These are phyloP conservation scores for Globisporangium alternatum DNA, from an alignment of 352 stramenopile species.

Conservation along the genomic window DNA sequence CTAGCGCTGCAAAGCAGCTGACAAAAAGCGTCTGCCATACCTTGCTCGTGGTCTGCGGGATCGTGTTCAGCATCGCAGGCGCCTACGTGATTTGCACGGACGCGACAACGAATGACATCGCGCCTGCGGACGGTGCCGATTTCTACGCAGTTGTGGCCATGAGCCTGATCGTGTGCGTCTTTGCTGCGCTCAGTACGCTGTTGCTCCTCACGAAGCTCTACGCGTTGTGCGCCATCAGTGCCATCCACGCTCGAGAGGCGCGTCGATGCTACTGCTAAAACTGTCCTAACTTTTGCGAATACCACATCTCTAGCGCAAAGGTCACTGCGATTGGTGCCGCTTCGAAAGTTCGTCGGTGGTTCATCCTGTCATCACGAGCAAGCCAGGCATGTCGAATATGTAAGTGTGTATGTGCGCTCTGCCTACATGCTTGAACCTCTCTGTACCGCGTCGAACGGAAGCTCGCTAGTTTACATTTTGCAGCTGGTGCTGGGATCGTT, in stretches of 20 bases:
- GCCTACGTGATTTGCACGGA: not conserved
- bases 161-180: not conserved
- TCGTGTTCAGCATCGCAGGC: not conserved
- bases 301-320: too few relatives aligned
- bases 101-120: not conserved
- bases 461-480: too few relatives aligned
- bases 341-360: too few relatives aligned
- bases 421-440: too few relatives aligned
- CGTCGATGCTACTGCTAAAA: not conserved
- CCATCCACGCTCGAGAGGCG: not conserved
- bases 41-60: not conserved
- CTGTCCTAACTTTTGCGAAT: too few relatives aligned
- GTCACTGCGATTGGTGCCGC: too few relatives aligned
- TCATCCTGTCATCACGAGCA: too few relatives aligned
- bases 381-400: too few relatives aligned
- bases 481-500: too few relatives aligned
- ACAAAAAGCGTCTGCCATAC: not conserved
- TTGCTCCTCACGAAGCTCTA: not conserved
- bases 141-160: not conserved
- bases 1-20: not conserved
- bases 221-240: not conserved
- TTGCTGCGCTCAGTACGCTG: not conserved
- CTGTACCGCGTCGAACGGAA: too few relatives aligned
- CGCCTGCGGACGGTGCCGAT: not conserved
- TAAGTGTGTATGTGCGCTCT: too few relatives aligned